Percentiles rank a stretch among this genome's conserved stretches.
Conservation (phyloP, 2,329 filamentous ascomycete species). For the Pestalotiopsis sp. region DNA sequence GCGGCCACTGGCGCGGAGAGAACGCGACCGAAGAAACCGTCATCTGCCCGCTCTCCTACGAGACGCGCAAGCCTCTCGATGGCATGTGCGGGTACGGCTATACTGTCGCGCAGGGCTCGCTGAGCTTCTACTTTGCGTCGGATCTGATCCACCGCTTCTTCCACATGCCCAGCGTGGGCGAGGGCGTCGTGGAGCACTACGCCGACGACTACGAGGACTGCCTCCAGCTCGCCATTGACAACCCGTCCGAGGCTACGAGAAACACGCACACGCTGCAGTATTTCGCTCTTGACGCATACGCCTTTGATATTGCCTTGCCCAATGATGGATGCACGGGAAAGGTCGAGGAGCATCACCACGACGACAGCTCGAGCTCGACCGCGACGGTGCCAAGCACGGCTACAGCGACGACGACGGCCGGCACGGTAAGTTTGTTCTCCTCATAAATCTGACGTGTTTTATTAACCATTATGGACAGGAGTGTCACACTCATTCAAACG, state of each 20-base stretch:
- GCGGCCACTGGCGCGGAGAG: constrained; percentile 66
- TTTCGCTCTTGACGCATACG: constrained; percentile 70
- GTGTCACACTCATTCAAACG: constrained; percentile 43
- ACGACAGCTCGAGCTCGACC: not conserved
- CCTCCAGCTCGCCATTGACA: constrained; percentile 49
- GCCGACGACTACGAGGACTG: constrained; percentile 59
- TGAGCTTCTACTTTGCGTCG: constrained; percentile 65
- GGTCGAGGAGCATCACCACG: not conserved
- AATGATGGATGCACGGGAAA: constrained; percentile 63
- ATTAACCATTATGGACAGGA: constrained; percentile 25
- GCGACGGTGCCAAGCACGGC: not conserved
- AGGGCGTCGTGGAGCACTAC: constrained; percentile 63
- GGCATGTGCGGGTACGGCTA: constrained; percentile 65
- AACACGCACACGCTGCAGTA: constrained; percentile 68
- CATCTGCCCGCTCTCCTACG: constrained; percentile 66
- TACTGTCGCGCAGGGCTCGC: constrained; percentile 55
- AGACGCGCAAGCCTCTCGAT: constrained; percentile 56
- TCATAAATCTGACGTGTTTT: constrained; percentile 15
- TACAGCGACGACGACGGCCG: not conserved
- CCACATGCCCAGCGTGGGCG: constrained; percentile 63
- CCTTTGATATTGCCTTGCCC: constrained; percentile 64
- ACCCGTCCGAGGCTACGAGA: constrained; percentile 48
- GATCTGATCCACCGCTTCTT: constrained; percentile 69
- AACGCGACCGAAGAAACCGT: constrained; percentile 70
- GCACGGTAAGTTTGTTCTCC: not conserved